These are phyloP conservation scores for Fennellomyces sp. DNA, from an alignment of 371 early-diverging fungal genomes.

Conservation along the genomic window DNA sequence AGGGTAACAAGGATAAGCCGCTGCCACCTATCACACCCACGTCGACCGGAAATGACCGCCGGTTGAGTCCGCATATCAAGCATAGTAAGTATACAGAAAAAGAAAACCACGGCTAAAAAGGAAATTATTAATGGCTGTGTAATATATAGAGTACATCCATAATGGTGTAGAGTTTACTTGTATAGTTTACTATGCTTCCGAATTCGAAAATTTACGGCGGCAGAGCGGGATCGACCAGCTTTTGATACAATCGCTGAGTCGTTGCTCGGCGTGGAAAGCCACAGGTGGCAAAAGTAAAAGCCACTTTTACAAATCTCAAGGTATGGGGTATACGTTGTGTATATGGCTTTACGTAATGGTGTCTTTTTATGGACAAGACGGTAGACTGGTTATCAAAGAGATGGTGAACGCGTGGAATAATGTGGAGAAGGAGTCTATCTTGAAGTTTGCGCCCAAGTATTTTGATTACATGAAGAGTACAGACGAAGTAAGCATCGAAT, in stretches of 20 bases:
- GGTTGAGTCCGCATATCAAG: slow-evolving; percentile 40
- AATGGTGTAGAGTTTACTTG: slow-evolving; percentile 76
- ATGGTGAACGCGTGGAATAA: slow-evolving; percentile 75
- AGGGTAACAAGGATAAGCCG: background rate
- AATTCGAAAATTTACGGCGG: slow-evolving; percentile 85
- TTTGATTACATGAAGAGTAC: slow-evolving; percentile 84
- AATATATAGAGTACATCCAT: slow-evolving; percentile 65
- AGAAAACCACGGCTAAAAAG: background rate
- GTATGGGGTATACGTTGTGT: slow-evolving; percentile 22
- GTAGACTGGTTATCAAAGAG: slow-evolving; percentile 88
- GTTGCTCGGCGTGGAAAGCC: slow-evolving; percentile 80
- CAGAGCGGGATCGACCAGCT: slow-evolving; percentile 78
- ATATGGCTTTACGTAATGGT: no score
- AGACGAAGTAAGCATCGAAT: slow-evolving; percentile 20
- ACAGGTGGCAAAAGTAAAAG: slow-evolving; percentile 84
- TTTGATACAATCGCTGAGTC: slow-evolving; percentile 77
- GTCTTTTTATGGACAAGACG: slow-evolving; percentile 53
- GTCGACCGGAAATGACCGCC: slow-evolving; percentile 3
- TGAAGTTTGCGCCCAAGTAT: slow-evolving; percentile 90
- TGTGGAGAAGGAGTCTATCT: slow-evolving; percentile 84
- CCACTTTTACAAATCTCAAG: slow-evolving; percentile 64
- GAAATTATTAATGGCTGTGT: background rate
- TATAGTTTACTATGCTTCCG: slow-evolving; percentile 83
- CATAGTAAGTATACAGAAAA: slow-evolving; percentile 33
- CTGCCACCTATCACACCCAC: background rate